Percentiles rank a stretch among this genome's conserved stretches.
Evolutionary conservation across 2,329 filamentous ascomycete species (phyloP).

Genomic region (Cercospora zeina): DNA sequence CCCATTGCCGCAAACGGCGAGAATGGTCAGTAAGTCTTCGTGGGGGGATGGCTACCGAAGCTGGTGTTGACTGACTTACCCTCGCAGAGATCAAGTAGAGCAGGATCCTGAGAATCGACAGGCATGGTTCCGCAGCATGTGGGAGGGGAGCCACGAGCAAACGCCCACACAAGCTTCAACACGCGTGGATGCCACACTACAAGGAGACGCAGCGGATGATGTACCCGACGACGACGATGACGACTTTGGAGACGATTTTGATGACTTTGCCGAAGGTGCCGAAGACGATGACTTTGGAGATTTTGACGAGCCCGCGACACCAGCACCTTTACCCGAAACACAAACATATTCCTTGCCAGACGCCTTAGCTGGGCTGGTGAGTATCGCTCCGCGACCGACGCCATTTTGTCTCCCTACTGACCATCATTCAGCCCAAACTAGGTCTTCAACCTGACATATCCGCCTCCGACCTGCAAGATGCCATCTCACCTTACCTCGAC

Average conservation of each 20-base stretch:
- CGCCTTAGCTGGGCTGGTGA: slow-evolving; percentile 52
- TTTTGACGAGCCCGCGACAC: slow-evolving; percentile 47
- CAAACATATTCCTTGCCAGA: slow-evolving; percentile 39
- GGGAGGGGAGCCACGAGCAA: slow-evolving; percentile 33
- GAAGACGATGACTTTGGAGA: slow-evolving; percentile 54
- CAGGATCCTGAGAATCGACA: slow-evolving; percentile 35
- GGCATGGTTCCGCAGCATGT: slow-evolving; percentile 40
- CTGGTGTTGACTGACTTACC: slow-evolving; percentile 15
- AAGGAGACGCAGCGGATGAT: slow-evolving; percentile 58
- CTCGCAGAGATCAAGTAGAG: slow-evolving; percentile 41
- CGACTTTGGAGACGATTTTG: slow-evolving; percentile 70
- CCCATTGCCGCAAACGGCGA: slow-evolving; percentile 52
- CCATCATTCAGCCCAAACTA: slow-evolving; percentile 39
- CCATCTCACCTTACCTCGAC: slow-evolving; percentile 66
- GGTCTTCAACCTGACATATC: slow-evolving; percentile 36
- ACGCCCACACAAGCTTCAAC: slow-evolving; percentile 19
- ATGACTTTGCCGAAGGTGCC: slow-evolving; percentile 59
- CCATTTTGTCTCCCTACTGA: slow-evolving; percentile 14
- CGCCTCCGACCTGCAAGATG: slow-evolving; percentile 59
- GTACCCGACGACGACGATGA: slow-evolving; percentile 63
- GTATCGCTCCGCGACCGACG: slow-evolving; percentile 36
- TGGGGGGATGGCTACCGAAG: background rate
- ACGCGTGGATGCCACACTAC: slow-evolving; percentile 39
- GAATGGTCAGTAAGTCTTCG: slow-evolving; percentile 58
- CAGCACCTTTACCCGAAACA: slow-evolving; percentile 31